phyloP scores from a whole-genome alignment of 768 basidiomycete species.

The Russula foetens region DNA sequence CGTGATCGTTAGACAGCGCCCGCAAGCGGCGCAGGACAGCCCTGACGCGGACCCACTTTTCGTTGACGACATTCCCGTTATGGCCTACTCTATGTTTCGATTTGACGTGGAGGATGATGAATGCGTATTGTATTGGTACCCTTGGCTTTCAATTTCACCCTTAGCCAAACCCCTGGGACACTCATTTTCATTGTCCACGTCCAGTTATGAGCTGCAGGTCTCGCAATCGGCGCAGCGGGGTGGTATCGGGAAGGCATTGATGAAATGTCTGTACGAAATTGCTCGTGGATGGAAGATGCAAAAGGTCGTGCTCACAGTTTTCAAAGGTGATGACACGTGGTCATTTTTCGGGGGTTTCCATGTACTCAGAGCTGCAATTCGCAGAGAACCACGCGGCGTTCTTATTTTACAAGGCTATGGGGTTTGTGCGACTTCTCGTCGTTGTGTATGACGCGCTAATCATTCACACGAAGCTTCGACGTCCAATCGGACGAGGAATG shows the following conservation, averaged over 20 bases:
- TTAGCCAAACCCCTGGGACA: background rate
- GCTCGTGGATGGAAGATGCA: slow-evolving; percentile 49
- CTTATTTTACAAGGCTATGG: slow-evolving; percentile 45
- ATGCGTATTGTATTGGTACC: slow-evolving; percentile 64
- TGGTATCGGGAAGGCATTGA: slow-evolving; percentile 53
- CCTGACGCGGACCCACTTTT: slow-evolving; percentile 17
- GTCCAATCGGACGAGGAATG: slow-evolving; percentile 20
- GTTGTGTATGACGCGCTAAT: background rate
- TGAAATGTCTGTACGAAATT: slow-evolving; percentile 42
- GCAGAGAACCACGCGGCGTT: slow-evolving; percentile 40
- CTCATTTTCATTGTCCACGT: slow-evolving; percentile 23
- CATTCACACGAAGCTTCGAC: background rate
- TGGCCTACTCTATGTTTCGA: slow-evolving; percentile 50
- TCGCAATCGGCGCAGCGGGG: slow-evolving; percentile 32
- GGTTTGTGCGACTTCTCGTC: slow-evolving; percentile 33
- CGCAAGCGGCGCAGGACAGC: background rate
- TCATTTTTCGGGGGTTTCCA: background rate
- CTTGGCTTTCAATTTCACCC: background rate
- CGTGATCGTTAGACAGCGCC: slow-evolving; percentile 35
- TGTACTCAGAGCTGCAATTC: background rate
- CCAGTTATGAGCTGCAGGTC: slow-evolving; percentile 76
- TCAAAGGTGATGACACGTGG: slow-evolving; percentile 45
- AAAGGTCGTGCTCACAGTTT: slow-evolving; percentile 67
- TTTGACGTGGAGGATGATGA: slow-evolving; percentile 62
- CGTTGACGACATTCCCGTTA: slow-evolving; percentile 25